Base-by-base conservation (phyloP, 1,284 basidiomycete species). In the Fomitopsis pinicola region DNA sequence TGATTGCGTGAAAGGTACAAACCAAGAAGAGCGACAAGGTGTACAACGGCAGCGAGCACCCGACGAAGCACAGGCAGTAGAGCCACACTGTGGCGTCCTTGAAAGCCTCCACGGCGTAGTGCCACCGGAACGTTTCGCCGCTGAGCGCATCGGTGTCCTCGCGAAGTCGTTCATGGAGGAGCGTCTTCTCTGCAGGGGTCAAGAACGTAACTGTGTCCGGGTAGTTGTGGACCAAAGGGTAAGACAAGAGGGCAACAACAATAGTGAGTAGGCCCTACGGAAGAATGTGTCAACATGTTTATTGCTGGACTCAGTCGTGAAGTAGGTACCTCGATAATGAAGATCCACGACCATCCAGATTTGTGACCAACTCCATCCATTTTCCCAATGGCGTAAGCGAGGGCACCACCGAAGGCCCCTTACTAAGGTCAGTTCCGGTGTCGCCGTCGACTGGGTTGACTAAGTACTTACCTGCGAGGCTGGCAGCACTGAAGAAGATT, bases 21-120 rank as follows among this genome's bases (percentile, higher is more conserved):
- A 64, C 63, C 56, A 64, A 26, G 59, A 64, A 64, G 2, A 64
- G 56, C 8, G 58, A 58, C 33, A 66, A 44, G 1, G 63, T 83
- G 66, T 84, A 85, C 15, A 82, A 66, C 12, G 80, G 81, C 66
- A 85, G 85, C 0, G 86, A 82, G 66, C 83, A 86, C 1, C 84
- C 85, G 64, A 89, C 86, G 73, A 89, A 88, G 5, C 88, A 74
- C 35, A 88, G 68, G 0, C 83, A 82, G 70, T 89, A 89, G n/a
- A 75, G 82, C 81, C 86, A 88, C 9, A 66, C 63, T 19, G 67
- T 61, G 15, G 63, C 64, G 7, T 69, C 66, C 26, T 67, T 64
- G 46, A 72, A 64, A 5, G 61, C 64, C 42, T 64, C 63, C 17
- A 45, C 38, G 54, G 69, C 70, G 44, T 69, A 68, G 10, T 54